Conservation (phyloP, 192 early-diverging fungal species). For the Coemansia umbellata region DNA sequence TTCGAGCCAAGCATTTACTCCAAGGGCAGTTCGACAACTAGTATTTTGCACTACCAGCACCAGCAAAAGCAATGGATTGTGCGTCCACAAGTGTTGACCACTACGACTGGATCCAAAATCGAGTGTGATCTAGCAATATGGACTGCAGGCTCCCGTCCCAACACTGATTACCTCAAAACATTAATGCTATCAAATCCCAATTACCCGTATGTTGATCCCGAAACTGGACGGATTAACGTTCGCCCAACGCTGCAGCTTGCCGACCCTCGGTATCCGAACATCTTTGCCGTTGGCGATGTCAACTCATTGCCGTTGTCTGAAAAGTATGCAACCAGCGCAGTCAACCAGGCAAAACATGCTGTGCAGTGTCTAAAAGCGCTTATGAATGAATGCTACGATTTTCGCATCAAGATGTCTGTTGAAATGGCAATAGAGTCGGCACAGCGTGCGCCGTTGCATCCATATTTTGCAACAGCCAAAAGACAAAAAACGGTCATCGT, state of each 20-base stretch:
- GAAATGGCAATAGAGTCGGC: conserved; percentile 22
- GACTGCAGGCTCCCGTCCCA: conserved; percentile 46
- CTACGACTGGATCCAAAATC: conserved; percentile 42
- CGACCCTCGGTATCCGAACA: conserved; percentile 43
- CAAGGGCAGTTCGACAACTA: conserved; percentile 9
- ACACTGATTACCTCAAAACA: conserved; percentile 52
- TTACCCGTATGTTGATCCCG: conserved; percentile 33
- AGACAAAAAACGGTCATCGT: conserved; percentile 25
- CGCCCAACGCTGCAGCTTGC: conserved; percentile 50
- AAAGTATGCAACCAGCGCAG: conserved; percentile 41
- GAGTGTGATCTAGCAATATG: conserved; percentile 58
- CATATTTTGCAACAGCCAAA: conserved; percentile 15
- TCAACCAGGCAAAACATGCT: conserved; percentile 35
- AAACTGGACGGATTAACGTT: conserved; percentile 48
- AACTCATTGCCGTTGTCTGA: conserved; percentile 41
- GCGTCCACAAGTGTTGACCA: conserved; percentile 15
- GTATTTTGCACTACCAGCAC: neutral
- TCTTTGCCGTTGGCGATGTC: conserved; percentile 58
- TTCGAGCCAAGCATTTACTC: conserved; percentile 1
- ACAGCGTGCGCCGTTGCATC: conserved; percentile 6
- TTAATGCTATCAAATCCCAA: conserved; percentile 22
- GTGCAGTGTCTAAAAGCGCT: conserved; percentile 20
- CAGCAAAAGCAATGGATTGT: conserved; percentile 13
- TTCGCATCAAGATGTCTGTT: conserved; percentile 30
- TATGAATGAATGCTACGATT: conserved; percentile 44